Evolutionary conservation across 169 alveolate species (phyloP).

Genomic region (Besnoitia besnoiti): DNA sequence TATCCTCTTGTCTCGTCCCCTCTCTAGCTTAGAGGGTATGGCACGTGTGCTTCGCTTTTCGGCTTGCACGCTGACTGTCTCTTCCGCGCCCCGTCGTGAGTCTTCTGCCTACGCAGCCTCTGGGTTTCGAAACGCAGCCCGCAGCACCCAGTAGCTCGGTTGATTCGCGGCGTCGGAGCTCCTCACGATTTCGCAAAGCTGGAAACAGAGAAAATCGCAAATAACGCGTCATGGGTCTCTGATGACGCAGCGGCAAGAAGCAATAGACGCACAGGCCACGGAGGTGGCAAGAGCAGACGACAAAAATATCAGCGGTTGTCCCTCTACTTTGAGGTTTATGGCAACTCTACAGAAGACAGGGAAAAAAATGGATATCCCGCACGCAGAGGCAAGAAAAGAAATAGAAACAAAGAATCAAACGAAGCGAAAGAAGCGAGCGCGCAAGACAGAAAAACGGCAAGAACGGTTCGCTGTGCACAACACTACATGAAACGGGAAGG

Average conservation of each 20-base stretch:
- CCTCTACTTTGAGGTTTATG: too few species aligned
- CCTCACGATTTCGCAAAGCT: not conserved
- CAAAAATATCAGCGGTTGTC: too few species aligned
- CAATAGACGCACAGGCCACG: too few species aligned
- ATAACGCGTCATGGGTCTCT: too few species aligned
- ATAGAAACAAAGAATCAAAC: not conserved
- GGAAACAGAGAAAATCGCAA: not conserved
- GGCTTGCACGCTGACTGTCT: too few species aligned
- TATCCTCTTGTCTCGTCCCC: too few species aligned
- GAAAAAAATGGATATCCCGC: not conserved
- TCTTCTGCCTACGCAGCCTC: too few species aligned
- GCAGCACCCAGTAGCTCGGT: conserved; percentile 14
- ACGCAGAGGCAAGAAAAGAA: not conserved
- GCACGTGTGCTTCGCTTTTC: too few species aligned
- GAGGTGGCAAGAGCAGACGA: not conserved
- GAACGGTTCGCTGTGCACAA: not conserved
- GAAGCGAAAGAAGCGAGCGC: not conserved
- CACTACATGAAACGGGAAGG: too few species aligned
- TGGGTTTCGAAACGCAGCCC: not conserved
- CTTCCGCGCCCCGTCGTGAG: too few species aligned
- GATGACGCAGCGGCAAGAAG: too few species aligned
- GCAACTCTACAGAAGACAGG: not conserved
- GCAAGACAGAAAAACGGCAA: not conserved
- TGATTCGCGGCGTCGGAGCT: not conserved
- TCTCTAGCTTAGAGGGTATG: too few species aligned